Evolutionary conservation across 1,284 basidiomycete genomes (phyloP), one percentile per base, ranked within the genome.

Genomic region (Vanrija pseudolonga): DNA sequence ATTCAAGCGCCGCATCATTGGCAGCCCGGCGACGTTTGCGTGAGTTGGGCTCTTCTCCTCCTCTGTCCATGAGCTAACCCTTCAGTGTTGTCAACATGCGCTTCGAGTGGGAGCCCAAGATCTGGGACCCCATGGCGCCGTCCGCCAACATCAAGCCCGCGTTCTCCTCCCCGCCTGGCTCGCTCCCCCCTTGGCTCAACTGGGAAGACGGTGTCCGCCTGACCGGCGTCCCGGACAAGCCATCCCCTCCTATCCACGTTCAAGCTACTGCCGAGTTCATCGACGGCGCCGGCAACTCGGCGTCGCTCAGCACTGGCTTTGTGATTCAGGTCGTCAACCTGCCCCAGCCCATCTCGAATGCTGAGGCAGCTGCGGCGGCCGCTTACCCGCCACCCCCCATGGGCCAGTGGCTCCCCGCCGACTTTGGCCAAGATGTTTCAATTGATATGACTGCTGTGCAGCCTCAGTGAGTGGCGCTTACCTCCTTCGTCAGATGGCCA

Each of bases 121-220:
- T 98, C 47, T 98, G 94, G 93, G 94, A 98, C 77, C 95, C 95
- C 8, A 95, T 98, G 76, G 86, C 86, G 26, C 85, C 88, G 9
- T 85, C 88, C 57, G 78, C 85, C 50, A 90, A 86, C 67, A 78
- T 93, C 64, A 84, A 86, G 53, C 89, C 95, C 28, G 60, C 53
- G 1, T 97, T 88, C 69, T 84, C 79, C 60, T 92, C 89, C 1
- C 89, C 91, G 12, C 52, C 66, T 3, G 74, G 73, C n/a, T 80
- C 78, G 45, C 80, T 95, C 17, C 93, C 94, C 0, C 67, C 82
- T 2, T 98, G 94, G 94, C 77, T 98, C 23, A 80, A 81, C 11
- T 97, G 93, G 92, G 87, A 89, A 64, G 87, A 89, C 51, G 86
- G 87, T 57, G 80, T 49, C 4, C 61, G 59, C 49, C 61, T 74